These are phyloP conservation scores for Backusella tarrabulga DNA, from an alignment of 192 early-diverging fungal genomes.

Conservation along the genomic window DNA sequence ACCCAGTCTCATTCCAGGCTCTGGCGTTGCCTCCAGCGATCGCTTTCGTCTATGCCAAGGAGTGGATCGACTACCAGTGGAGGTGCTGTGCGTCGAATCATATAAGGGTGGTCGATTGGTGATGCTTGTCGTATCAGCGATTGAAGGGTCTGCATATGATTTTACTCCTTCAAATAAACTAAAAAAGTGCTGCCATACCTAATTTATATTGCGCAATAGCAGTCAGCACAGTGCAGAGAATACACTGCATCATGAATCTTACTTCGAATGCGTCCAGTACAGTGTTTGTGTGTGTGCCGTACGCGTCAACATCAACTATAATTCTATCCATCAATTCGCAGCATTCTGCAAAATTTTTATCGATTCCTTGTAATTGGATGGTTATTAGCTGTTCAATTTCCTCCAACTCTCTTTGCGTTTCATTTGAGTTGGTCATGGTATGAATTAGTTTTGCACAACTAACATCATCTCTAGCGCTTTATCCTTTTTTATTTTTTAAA, in stretches of 20 bases:
- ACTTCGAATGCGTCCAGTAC: neutral
- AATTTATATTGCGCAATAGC: neutral
- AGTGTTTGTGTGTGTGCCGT: neutral
- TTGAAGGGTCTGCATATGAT: neutral
- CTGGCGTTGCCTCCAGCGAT: neutral
- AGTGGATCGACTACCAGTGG: neutral
- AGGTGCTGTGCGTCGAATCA: neutral
- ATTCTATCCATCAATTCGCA: neutral
- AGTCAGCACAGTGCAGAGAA: neutral
- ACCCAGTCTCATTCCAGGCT: neutral
- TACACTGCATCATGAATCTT: neutral
- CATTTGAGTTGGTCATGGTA: neutral
- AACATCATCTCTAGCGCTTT: neutral
- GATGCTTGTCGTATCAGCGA: slow-evolving; percentile 1
- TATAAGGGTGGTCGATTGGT: slow-evolving; percentile 1
- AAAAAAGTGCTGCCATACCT: neutral
- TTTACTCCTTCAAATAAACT: neutral
- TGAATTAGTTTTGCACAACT: neutral
- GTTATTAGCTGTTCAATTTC: neutral
- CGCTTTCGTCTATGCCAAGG: neutral
- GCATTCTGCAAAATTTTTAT: neutral
- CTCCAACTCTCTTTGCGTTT: neutral
- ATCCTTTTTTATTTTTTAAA: neutral
- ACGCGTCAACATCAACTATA: neutral
- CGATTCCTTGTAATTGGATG: neutral